Evolutionary conservation across 2,329 filamentous ascomycete species (phyloP).

Genomic region (Domatiomyces catenatus): DNA sequence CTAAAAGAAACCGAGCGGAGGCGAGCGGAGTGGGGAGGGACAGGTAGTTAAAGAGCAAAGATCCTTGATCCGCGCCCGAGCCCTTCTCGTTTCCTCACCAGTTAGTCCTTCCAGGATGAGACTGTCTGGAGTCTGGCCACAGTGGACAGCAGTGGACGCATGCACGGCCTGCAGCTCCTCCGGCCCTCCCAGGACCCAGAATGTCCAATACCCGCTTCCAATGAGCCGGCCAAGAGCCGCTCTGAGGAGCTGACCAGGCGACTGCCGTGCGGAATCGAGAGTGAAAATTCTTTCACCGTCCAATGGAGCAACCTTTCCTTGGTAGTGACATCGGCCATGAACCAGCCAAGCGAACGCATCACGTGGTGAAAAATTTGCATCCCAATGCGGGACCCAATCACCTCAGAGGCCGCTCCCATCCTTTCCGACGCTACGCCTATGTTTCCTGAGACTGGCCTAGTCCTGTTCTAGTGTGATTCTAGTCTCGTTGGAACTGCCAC

Average conservation of each 20-base stretch:
- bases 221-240: not conserved
- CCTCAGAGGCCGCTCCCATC: not conserved
- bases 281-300: not conserved
- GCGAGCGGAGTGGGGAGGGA: not conserved
- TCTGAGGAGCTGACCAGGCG: not conserved
- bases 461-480: not conserved
- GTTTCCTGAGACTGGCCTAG: not conserved
- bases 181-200: not conserved
- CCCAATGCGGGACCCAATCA: not conserved
- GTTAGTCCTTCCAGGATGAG: not conserved
- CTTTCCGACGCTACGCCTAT: not conserved
- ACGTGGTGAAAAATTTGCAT: not conserved
- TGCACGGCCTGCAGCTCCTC: not conserved
- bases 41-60: not conserved
- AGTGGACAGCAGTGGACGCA: not conserved
- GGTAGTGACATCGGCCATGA: not conserved
- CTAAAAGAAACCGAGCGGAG: conserved; percentile 11
- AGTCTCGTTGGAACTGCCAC: not conserved
- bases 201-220: not conserved
- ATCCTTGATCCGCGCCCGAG: conserved; percentile 2
- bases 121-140: no score
- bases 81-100: not conserved
- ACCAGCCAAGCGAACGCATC: not conserved
- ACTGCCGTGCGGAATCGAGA: not conserved
- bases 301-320: not conserved